Evolutionary conservation across 75 land plant genomes (phyloP), one percentile per base, ranked within the genome.

Genomic region (Selaginella tamariscina): DNA sequence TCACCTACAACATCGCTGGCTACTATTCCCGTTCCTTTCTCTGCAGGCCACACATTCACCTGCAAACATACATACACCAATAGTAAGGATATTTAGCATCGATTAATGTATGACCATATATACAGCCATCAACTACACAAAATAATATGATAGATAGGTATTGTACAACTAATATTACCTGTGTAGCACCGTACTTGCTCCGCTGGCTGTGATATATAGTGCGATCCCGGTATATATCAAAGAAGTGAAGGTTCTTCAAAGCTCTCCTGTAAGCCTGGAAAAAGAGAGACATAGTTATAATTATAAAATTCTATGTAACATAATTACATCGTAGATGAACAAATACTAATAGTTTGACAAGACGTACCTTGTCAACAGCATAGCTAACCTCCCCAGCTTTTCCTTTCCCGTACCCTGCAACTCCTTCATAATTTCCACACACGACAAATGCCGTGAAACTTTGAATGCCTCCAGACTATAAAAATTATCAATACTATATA

Each of bases 341-440:
- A n/a, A n/a, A n/a, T n/a, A n/a, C n/a, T n/a, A n/a, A n/a, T n/a
- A n/a, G n/a, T n/a, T n/a, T n/a, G 15, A 39, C 0, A 71, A 33
- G 33, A 18, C 44, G 29, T 18, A 83, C 86, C 86, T 75, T 83
- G 28, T 81, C 83, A 33, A 84, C 71, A 56, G 97, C 97, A 68
- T 79, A 65, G 5, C 78, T 69, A 33, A 83, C 82, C 59, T 75
- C 79, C 28, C 84, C 79, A 54, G 84, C 89, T 70, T 89, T 92
- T 32, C 84, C 98, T 77, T 89, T 93, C 22, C 85, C 98, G 75
- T 54, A 93, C 18, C 99, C 99, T 57, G 83, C 74, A 63, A 85
- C 84, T 13, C 99, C 99, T 71, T 95, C 68, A 66, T 80, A 80
- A 68, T 95, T 90, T 15, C 99, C 99, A 79, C 92, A 87, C 67